A percentile compares a stretch with the other conserved stretches of the same genome.
Conservation (phyloP, 2,329 filamentous ascomycete genomes). For the Colletotrichum ledebouriae region DNA sequence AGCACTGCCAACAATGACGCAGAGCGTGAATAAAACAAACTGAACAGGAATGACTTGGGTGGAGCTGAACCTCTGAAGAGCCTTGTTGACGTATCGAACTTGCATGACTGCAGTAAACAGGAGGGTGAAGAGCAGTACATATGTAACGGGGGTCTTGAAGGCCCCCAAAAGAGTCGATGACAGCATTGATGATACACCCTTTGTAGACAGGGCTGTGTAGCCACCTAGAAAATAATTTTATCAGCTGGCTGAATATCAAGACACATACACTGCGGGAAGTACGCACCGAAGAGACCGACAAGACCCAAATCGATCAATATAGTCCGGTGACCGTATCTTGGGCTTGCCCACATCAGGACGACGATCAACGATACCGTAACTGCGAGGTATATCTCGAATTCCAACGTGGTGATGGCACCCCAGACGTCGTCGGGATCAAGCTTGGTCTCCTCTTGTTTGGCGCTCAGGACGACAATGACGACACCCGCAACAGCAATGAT, state of each 20-base stretch:
- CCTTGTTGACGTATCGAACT: conserved; percentile 93
- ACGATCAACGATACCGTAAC: conserved; percentile 81
- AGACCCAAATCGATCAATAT: conserved; percentile 94
- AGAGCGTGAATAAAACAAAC: conserved; percentile 96
- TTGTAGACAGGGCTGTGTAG: conserved; percentile 96
- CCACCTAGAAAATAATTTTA: conserved; percentile 70
- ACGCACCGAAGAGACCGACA: conserved; percentile 89
- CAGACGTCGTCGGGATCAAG: conserved; percentile 92
- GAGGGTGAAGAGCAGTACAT: conserved; percentile 84
- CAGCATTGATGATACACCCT: conserved; percentile 94
- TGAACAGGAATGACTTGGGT: conserved; percentile 98
- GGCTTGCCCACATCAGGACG: conserved; percentile 84
- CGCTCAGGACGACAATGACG: conserved; percentile 92
- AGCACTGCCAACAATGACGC: conserved; percentile 93
- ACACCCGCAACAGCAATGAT: conserved; percentile 88
- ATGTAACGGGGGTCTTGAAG: conserved; percentile 92
- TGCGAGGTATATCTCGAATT: conserved; percentile 90
- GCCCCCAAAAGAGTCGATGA: conserved; percentile 91
- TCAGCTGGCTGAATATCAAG: conserved; percentile 13
- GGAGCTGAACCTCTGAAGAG: conserved; percentile 92
- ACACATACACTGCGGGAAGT: neutral
- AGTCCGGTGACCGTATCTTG: conserved; percentile 84
- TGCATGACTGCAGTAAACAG: conserved; percentile 92
- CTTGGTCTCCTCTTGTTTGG: conserved; percentile 89
- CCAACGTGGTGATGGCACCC: conserved; percentile 86